Base-by-base conservation (phyloP, 257 asterid genomes). In the Nicotiana knightiana region DNA sequence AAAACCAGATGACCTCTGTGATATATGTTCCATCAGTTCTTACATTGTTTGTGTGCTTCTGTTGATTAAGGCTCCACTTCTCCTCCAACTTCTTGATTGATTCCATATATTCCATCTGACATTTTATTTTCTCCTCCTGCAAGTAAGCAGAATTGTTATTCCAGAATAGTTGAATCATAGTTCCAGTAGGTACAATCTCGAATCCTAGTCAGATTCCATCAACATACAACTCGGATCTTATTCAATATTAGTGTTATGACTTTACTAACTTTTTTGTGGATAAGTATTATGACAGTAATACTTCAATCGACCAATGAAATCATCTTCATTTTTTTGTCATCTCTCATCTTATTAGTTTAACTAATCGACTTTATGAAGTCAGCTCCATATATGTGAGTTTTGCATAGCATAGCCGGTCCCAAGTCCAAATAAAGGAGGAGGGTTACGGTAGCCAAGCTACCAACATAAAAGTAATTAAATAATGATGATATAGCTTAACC, bases 81-180 rank as follows among this genome's bases (percentile, higher is more conserved):
- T 94, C 98, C 91, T 97, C 99, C 81, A 97, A 97, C 90, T 91
- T 88, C 91, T 97, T 93, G 83, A 97, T 97, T 67, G 99, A 94
- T 85, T 94, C 93, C 97, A 94, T 91, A 87, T 94, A 97, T 84
- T 97, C 98, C 98, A 97, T 88, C 90, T 94, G 99, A 77, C 98
- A 97, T 89, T 93, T 94, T 65, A 91, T 91, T 87, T 93, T 97
- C 89, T 93, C 99, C 91, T 92, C 98, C 99, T 97, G 83, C 86
- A 80, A 63, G 59, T 76, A 80, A 83, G 71, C 33, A 67, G 21
- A 26, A 39, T 32, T 17, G 35, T 32, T 3, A 77, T 59, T 82
- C 30, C 67, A 71, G 57, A 63, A 21, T 54, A 46, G 65, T 73
- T 78, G 51, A 62, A 37, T 59, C 33, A 4, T 66, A 24, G 71